A percentile compares a stretch with the other conserved stretches of the same genome.
These are phyloP conservation scores for Nannizziopsis barbatae DNA, from an alignment of 2,329 filamentous ascomycete genomes.

Conservation along the genomic window DNA sequence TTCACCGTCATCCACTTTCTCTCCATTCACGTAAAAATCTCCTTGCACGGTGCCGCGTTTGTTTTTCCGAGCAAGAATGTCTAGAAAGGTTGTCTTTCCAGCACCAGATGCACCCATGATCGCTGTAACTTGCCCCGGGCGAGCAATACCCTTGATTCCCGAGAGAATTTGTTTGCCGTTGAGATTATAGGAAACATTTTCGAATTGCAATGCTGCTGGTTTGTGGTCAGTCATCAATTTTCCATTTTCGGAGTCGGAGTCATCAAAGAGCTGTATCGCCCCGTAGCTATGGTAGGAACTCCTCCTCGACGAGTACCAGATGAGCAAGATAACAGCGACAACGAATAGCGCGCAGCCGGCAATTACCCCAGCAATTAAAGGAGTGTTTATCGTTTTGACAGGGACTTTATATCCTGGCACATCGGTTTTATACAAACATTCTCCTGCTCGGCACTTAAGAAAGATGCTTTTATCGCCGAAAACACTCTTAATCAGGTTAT, in stretches of 20 bases:
- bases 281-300: constrained; percentile 51
- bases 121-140: constrained; percentile 87
- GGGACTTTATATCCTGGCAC: constrained; percentile 82
- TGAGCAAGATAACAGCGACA: constrained; percentile 67
- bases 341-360: constrained; percentile 76
- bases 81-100: constrained; percentile 92
- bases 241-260: constrained; percentile 74
- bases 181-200: constrained; percentile 73
- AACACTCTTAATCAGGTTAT: constrained; percentile 72
- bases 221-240: constrained; percentile 88
- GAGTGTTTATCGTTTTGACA: constrained; percentile 91
- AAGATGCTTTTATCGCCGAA: constrained; percentile 89
- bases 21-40: constrained; percentile 85
- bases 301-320: constrained; percentile 81
- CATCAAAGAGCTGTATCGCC: constrained; percentile 65
- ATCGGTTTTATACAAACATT: constrained; percentile 87
- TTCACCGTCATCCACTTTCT: constrained; percentile 71
- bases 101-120: constrained; percentile 98
- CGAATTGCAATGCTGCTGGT: constrained; percentile 76
- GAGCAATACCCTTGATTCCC: constrained; percentile 72
- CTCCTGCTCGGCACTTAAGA: constrained; percentile 69
- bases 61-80: constrained; percentile 93
- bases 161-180: constrained; percentile 79
- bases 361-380: constrained; percentile 87
- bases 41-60: constrained; percentile 72